A percentile compares a stretch with the other conserved stretches of the same genome.
phyloP scores from a whole-genome alignment of 2,329 filamentous ascomycete species.

The Fusarium sp. region DNA sequence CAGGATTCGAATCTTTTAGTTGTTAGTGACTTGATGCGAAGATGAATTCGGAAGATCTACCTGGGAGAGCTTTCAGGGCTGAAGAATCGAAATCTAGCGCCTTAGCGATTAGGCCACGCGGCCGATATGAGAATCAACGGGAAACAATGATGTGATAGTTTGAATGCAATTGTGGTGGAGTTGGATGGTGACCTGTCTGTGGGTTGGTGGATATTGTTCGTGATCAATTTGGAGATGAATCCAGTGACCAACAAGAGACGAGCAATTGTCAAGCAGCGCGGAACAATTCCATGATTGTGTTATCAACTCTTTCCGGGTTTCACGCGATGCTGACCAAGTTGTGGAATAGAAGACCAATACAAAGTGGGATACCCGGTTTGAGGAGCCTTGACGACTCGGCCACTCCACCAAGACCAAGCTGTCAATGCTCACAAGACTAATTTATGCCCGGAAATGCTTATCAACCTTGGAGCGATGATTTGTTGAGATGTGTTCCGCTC shows the following conservation, averaged over 20 bases:
- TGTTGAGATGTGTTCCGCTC: conserved; percentile 7
- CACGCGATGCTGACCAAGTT: conserved; percentile 6
- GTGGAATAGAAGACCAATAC: not conserved
- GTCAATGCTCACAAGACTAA: not conserved
- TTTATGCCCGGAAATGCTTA: conserved; percentile 22
- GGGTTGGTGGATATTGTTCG: not conserved
- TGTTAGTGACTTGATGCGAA: no score
- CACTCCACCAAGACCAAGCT: conserved; percentile 26
- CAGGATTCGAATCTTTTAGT: conserved; percentile 44
- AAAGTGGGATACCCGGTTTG: not conserved
- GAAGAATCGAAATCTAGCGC: no score
- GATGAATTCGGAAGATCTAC: no score
- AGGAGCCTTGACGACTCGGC: conserved; percentile 12
- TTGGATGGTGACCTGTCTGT: no score
- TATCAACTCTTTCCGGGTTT: not conserved
- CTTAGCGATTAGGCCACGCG: no score
- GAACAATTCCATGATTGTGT: conserved; percentile 20
- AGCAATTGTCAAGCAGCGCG: conserved; percentile 8
- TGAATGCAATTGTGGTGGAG: no score
- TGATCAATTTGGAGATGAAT: not conserved
- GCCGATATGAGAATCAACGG: no score
- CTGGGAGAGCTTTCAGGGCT: no score
- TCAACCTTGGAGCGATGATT: conserved; percentile 40
- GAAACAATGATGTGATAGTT: no score
- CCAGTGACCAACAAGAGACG: conserved; percentile 9